Conservation (phyloP, 148 eudicot species). For the Euryodendron excelsum region DNA sequence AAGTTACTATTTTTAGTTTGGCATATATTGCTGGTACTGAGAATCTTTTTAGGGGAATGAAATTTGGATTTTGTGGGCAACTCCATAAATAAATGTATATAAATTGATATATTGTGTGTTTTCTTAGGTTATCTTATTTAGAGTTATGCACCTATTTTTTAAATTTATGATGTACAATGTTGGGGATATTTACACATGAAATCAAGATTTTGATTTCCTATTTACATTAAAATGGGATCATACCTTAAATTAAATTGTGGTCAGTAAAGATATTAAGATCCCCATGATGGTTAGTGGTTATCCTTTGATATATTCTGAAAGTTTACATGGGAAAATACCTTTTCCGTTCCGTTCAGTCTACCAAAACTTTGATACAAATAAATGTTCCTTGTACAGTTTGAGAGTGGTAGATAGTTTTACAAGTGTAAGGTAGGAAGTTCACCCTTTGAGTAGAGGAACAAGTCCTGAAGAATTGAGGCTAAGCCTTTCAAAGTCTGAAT, state of each 20-base stretch:
- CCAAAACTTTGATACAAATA: conserved; percentile 1
- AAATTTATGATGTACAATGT: background rate
- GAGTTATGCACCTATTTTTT: background rate
- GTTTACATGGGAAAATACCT: no score
- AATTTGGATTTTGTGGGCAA: no score
- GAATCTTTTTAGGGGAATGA: no score
- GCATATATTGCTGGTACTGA: no score
- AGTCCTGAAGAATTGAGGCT: no score
- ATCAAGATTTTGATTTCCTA: background rate
- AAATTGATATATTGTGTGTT: background rate
- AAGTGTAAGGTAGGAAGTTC: background rate
- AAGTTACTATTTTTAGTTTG: no score
- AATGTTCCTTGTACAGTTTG: background rate
- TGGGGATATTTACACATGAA: background rate
- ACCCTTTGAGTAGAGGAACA: no score
- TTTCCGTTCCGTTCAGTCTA: background rate
- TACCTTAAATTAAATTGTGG: background rate
- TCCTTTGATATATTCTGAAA: background rate
- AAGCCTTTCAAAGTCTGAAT: no score
- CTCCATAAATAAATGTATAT: background rate
- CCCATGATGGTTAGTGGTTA: background rate
- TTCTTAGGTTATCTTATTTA: background rate
- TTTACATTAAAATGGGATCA: background rate
- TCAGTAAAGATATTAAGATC: background rate
- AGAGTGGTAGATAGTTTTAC: no score